phyloP scores from a whole-genome alignment of 768 basidiomycete genomes.

The Naganishia antarctica region DNA sequence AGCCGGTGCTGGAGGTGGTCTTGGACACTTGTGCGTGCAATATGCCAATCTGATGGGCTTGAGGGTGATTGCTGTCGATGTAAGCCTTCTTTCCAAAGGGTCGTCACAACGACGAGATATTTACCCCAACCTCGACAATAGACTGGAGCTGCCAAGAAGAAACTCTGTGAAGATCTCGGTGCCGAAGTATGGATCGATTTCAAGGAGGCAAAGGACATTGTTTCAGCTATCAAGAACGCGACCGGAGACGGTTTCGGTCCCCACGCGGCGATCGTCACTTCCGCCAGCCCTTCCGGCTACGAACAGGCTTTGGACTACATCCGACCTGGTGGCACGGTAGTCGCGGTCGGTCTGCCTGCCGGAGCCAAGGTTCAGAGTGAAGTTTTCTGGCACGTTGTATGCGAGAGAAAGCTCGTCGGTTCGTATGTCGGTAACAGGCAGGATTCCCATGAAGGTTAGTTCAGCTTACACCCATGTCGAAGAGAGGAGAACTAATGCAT shows the following conservation, averaged over 20 bases:
- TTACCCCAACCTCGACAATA: neutral
- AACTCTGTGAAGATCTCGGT: constrained; percentile 61
- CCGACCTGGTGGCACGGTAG: constrained; percentile 59
- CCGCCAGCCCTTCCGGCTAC: constrained; percentile 50
- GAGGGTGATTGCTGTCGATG: constrained; percentile 73
- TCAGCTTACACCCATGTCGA: neutral
- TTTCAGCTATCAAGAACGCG: constrained; percentile 60
- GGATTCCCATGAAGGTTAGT: constrained; percentile 64
- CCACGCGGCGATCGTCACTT: constrained; percentile 56
- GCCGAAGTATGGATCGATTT: constrained; percentile 72
- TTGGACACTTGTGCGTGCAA: constrained; percentile 78
- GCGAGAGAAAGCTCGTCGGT: constrained; percentile 48
- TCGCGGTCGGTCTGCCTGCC: constrained; percentile 34
- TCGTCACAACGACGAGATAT: neutral
- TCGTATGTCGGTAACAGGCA: constrained; percentile 58
- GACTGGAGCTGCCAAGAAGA: constrained; percentile 66
- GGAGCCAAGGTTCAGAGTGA: constrained; percentile 29
- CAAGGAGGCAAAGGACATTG: constrained; percentile 61
- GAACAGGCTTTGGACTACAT: constrained; percentile 62
- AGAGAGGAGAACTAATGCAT: neutral
- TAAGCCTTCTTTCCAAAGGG: neutral
- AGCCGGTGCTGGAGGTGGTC: constrained; percentile 55
- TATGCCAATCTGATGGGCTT: constrained; percentile 74
- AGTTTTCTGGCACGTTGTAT: constrained; percentile 34
- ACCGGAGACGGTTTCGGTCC: constrained; percentile 64